These are phyloP conservation scores for Vitis hybrid DNA, from an alignment of 177 flowering plant genomes.

Conservation along the genomic window DNA sequence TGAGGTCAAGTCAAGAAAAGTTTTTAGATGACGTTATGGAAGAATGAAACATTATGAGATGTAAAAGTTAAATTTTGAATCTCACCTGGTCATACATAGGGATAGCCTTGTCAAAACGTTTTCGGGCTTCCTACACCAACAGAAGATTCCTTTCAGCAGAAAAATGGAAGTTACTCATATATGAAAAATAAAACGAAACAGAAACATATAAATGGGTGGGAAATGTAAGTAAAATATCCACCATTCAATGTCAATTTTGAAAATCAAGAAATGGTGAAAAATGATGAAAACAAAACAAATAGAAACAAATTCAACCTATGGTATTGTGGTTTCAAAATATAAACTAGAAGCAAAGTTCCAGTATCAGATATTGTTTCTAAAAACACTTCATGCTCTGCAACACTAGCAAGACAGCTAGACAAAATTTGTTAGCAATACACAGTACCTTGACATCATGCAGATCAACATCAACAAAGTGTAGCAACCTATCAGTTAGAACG, in stretches of 20 bases:
- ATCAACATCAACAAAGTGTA: slow-evolving; percentile 68
- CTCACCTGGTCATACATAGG: slow-evolving; percentile 63
- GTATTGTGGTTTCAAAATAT: not conserved
- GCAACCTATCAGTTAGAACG: slow-evolving; percentile 62
- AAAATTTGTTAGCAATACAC: not conserved
- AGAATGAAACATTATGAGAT: not conserved
- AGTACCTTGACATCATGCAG: slow-evolving; percentile 84
- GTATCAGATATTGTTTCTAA: not conserved
- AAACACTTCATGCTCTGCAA: not conserved
- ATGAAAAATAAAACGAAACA: slow-evolving; percentile 1
- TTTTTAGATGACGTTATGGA: too few species aligned
- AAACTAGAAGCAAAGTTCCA: not conserved
- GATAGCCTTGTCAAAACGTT: slow-evolving; percentile 69
- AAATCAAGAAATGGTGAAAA: not conserved
- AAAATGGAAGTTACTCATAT: not conserved
- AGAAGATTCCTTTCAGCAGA: not conserved
- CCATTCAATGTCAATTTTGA: not conserved
- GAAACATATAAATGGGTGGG: not conserved
- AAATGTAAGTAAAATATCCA: too few species aligned
- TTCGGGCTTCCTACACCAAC: slow-evolving; percentile 62
- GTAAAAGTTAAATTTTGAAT: not conserved
- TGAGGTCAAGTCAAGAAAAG: not conserved
- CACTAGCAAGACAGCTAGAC: not conserved
- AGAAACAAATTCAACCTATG: not conserved
- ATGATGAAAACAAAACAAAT: not conserved